Evolutionary conservation across 169 alveolate species (phyloP).

Genomic region (Eimeria brunetti): DNA sequence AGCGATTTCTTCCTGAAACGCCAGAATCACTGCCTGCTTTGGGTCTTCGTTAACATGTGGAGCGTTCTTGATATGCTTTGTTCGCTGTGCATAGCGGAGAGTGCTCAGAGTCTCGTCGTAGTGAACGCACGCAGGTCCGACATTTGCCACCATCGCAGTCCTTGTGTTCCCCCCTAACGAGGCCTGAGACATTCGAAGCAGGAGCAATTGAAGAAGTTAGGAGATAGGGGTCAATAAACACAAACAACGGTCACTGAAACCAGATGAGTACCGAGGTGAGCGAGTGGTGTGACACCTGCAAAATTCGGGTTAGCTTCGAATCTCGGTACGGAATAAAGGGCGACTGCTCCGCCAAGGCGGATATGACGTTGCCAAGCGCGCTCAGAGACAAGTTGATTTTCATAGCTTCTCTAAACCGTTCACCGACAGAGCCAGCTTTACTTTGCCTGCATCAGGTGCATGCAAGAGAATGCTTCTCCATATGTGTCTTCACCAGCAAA

Average conservation of each 20-base stretch:
- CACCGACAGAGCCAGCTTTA: conserved; percentile 84
- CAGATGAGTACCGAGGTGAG: neutral
- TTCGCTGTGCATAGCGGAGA: conserved; percentile 93
- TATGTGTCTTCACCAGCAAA: neutral
- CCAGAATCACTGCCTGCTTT: conserved; percentile 89
- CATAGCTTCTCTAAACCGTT: conserved; percentile 93
- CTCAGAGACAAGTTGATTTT: conserved; percentile 95
- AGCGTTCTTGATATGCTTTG: conserved; percentile 92
- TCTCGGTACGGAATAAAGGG: conserved; percentile 96
- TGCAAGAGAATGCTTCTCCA: neutral
- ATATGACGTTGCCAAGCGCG: conserved; percentile 95
- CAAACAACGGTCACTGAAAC: neutral
- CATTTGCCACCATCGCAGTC: conserved; percentile 95
- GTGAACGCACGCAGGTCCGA: conserved; percentile 95
- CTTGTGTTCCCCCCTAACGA: conserved; percentile 95
- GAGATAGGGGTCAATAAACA: neutral
- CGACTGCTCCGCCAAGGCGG: conserved; percentile 92
- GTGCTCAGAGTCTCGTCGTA: conserved; percentile 96
- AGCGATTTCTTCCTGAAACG: conserved; percentile 91
- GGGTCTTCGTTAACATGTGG: conserved; percentile 96
- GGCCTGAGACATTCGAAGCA: conserved; percentile 83
- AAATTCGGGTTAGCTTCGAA: conserved; percentile 94
- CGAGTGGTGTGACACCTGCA: conserved; percentile 81
- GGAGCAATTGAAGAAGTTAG: neutral
- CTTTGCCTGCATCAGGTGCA: conserved; percentile 69